A percentile compares a stretch with the other conserved stretches of the same genome.
These are phyloP conservation scores for Domatiomyces catenatus DNA, from an alignment of 2,329 filamentous ascomycete genomes.

Conservation along the genomic window DNA sequence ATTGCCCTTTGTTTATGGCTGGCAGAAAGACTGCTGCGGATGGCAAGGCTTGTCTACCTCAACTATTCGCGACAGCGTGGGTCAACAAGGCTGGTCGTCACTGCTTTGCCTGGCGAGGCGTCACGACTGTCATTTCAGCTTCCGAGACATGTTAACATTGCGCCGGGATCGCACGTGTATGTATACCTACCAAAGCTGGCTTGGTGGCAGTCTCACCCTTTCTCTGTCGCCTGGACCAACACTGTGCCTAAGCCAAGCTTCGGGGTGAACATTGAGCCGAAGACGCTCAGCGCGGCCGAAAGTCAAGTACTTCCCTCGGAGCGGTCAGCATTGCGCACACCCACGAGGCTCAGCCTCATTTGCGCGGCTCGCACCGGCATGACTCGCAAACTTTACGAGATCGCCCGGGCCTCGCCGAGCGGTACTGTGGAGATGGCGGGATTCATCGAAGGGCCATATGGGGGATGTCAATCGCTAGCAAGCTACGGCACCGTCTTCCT, in stretches of 20 bases:
- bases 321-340: constrained; percentile 6
- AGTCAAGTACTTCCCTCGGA: constrained; percentile 1
- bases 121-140: constrained; percentile 46
- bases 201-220: constrained; percentile 35
- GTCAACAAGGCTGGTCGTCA: constrained; percentile 37
- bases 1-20: constrained; percentile 26
- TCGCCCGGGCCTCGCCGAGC: constrained; percentile 34
- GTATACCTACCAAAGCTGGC: constrained; percentile 40
- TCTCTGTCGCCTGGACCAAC: constrained; percentile 34
- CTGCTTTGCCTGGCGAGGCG: constrained; percentile 45
- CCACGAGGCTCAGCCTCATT: constrained; percentile 39
- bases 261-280: constrained; percentile 4
- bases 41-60: constrained; percentile 36
- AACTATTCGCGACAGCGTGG: constrained; percentile 35
- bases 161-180: constrained; percentile 45
- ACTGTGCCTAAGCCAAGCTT: constrained; percentile 15
- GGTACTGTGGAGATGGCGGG: constrained; percentile 38
- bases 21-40: constrained; percentile 31
- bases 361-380: constrained; percentile 48
- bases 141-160: constrained; percentile 37
- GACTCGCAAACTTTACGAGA: constrained; percentile 45
- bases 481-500: constrained; percentile 51
- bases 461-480: constrained; percentile 41
- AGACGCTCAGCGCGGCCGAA: constrained; percentile 15
- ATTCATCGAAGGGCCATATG: constrained; percentile 49